Percentiles rank a stretch among this genome's conserved stretches.
Conservation (phyloP, 2,329 filamentous ascomycete species). For the Colletotrichum sp. region DNA sequence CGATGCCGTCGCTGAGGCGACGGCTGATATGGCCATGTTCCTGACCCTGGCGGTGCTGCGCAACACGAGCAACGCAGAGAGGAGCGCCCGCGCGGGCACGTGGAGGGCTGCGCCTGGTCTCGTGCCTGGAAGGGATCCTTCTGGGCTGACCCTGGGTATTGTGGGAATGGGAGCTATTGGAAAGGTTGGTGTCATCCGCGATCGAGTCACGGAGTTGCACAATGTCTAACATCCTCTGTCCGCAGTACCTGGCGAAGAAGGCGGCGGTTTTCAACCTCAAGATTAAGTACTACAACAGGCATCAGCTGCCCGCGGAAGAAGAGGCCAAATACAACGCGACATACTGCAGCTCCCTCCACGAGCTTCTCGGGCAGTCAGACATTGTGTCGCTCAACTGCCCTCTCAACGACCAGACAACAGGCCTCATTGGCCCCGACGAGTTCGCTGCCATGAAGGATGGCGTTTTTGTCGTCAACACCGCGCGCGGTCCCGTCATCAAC, state of each 20-base stretch:
- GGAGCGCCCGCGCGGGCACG: constrained; percentile 35
- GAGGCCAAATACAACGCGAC: constrained; percentile 39
- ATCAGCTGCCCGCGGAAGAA: constrained; percentile 33
- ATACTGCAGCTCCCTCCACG: constrained; percentile 40
- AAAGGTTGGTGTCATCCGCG: constrained; percentile 28
- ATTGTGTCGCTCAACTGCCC: constrained; percentile 46
- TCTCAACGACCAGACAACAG: constrained; percentile 42
- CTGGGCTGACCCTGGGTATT: constrained; percentile 47
- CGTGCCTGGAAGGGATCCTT: constrained; percentile 15
- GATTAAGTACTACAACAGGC: constrained; percentile 49
- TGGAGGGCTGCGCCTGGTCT: constrained; percentile 37
- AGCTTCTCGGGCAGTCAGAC: constrained; percentile 44
- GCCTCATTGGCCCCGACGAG: constrained; percentile 42
- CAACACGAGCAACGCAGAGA: constrained; percentile 46
- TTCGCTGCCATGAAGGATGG: constrained; percentile 54
- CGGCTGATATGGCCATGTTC: constrained; percentile 52
- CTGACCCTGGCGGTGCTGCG: constrained; percentile 42
- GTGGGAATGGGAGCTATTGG: constrained; percentile 55
- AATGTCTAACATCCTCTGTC: not conserved
- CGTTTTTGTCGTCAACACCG: constrained; percentile 54
- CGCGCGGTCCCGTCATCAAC: constrained; percentile 53
- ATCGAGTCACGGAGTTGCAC: not conserved
- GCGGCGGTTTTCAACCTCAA: constrained; percentile 47
- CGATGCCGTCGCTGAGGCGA: constrained; percentile 59
- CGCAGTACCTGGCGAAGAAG: constrained; percentile 40